A percentile compares a stretch with the other conserved stretches of the same genome.
These are phyloP conservation scores for Apophysomyces trapeziformis DNA, from an alignment of 371 early-diverging fungal species.

Conservation along the genomic window DNA sequence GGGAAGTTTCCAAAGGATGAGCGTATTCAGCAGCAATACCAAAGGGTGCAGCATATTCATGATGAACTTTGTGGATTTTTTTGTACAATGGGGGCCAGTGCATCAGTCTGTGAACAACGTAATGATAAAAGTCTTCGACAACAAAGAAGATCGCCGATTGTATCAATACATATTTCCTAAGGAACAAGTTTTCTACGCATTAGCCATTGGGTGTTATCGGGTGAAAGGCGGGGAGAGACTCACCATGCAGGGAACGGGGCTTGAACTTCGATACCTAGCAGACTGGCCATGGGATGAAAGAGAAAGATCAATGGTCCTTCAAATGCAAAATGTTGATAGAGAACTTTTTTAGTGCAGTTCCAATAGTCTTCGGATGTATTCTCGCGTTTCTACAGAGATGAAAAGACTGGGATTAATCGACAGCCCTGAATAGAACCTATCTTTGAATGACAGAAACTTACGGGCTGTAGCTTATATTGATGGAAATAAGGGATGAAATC, in stretches of 20 bases:
- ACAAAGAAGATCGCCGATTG: conserved; percentile 79
- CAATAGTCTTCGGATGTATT: conserved; percentile 71
- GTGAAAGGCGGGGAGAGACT: conserved; percentile 22
- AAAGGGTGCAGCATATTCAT: conserved; percentile 91
- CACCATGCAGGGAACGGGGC: conserved; percentile 87
- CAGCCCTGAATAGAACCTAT: no score
- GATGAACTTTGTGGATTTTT: conserved; percentile 91
- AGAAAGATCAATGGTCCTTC: conserved; percentile 86
- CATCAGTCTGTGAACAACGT: conserved; percentile 83
- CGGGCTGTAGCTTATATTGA: conserved; percentile 31
- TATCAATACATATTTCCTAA: conserved; percentile 33
- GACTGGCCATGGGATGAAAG: conserved; percentile 84
- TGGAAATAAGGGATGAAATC: conserved; percentile 34
- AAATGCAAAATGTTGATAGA: conserved; percentile 75
- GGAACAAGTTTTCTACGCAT: neutral
- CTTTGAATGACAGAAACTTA: conserved; percentile 21
- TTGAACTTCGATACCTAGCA: conserved; percentile 82
- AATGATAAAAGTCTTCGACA: conserved; percentile 83
- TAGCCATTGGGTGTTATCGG: neutral
- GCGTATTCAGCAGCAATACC: conserved; percentile 90
- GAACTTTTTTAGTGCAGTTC: conserved; percentile 75
- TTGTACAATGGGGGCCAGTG: conserved; percentile 91
- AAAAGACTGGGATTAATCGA: neutral
- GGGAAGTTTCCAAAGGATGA: conserved; percentile 79
- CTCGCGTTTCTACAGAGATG: conserved; percentile 61